Base-by-base conservation (phyloP, 495 filamentous ascomycete species). In the Durotheca rogersii region DNA sequence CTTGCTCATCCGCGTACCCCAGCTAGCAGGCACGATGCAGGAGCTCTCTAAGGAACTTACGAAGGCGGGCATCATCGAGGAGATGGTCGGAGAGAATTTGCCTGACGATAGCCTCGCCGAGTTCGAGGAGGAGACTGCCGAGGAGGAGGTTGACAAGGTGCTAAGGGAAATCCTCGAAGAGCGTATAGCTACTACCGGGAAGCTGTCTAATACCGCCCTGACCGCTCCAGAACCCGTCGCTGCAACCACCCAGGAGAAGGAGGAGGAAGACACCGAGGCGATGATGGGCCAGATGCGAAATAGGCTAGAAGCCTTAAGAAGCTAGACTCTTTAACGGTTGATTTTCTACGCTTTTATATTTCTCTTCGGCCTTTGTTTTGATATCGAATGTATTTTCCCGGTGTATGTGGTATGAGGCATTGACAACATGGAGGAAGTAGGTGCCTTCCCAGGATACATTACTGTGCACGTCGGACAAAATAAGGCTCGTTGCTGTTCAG, bases 11-110 rank as follows among this genome's bases (percentile, higher is more conserved):
- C 76, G 85, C 17, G 69, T 98, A 50, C 93, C 93, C 11, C 86
- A 96, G 72, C 72, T 98, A 21, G 88, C 84, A 14, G 82, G 81
- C 34, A 96, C 92, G 7, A 97, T 97, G 93, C 76, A 80, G 36
- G 90, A 96, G 69, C 74, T 98, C 18, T 87, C 83, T 45, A 75
- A 84, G 39, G 93, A 98, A 74, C 68, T 97, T 60, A 85, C 95
- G 51, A 91, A 86, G 69, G 91, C 93, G 1, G 93, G 94, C 2
- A 91, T 98, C 53, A 96, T 98, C 49, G 93, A 98, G 72, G 93
- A 98, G 74, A 96, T 96, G 85, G 84, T 95, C 9, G 86, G 82
- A 30, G 93, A 97, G 65, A 82, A 77, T 30, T 68, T 96, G 55
- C 89, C 89, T 14, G 68, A 67, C 17, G 79, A 81, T 30, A 74